phyloP scores from a whole-genome alignment of 2,329 filamentous ascomycete genomes.

The Aspergillus sp. region DNA sequence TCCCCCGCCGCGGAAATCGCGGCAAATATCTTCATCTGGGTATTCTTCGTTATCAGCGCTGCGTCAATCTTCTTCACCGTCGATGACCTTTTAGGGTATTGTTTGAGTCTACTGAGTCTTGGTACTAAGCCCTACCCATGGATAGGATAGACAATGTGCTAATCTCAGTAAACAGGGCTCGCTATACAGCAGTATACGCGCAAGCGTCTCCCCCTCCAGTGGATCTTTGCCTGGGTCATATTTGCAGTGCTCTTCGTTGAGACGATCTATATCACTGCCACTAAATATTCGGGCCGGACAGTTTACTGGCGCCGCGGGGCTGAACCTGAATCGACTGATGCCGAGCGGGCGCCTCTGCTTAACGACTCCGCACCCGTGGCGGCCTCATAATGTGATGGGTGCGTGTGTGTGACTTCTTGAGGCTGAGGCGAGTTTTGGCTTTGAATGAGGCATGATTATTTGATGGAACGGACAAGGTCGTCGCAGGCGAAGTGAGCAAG shows the following conservation, averaged over 20 bases:
- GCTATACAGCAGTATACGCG: constrained; percentile 76
- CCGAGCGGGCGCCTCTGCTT: constrained; percentile 59
- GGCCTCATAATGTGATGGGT: neutral
- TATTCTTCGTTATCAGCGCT: constrained; percentile 73
- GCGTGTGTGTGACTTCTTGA: too few relatives aligned
- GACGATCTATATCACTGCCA: constrained; percentile 56
- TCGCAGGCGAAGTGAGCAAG: too few relatives aligned
- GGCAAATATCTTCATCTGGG: constrained; percentile 88
- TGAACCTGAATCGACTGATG: constrained; percentile 50
- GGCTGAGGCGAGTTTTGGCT: too few relatives aligned
- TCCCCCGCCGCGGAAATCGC: constrained; percentile 74
- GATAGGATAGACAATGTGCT: neutral
- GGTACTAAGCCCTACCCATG: constrained; percentile 44
- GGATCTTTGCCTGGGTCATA: constrained; percentile 89
- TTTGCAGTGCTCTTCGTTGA: constrained; percentile 74
- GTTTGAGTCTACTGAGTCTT: constrained; percentile 72
- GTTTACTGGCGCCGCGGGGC: constrained; percentile 39
- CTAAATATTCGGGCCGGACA: constrained; percentile 41
- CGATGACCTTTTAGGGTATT: constrained; percentile 78
- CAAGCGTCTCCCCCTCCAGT: constrained; percentile 79
- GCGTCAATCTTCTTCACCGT: constrained; percentile 77
- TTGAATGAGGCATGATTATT: too few relatives aligned
- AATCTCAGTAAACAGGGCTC: constrained; percentile 53
- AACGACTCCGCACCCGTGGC: constrained; percentile 35
- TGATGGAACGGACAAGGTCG: too few relatives aligned